phyloP scores from a whole-genome alignment of 2,329 filamentous ascomycete genomes.

The Daldinia sp. region DNA sequence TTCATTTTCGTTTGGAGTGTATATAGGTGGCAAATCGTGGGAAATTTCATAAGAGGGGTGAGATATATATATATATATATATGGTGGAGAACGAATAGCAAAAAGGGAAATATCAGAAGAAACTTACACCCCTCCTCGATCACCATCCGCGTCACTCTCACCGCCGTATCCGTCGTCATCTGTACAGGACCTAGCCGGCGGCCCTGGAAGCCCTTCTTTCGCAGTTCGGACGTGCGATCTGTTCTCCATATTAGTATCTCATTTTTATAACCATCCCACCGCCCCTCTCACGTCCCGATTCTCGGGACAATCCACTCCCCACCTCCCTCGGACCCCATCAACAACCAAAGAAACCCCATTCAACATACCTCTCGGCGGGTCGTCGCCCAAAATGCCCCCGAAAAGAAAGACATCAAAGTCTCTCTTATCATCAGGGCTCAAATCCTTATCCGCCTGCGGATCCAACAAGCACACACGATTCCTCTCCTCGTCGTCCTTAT shows the following conservation, averaged over 20 bases:
- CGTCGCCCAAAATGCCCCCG: slow-evolving; percentile 92
- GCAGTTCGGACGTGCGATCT: slow-evolving; percentile 96
- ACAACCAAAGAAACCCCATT: background rate
- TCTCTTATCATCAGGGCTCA: slow-evolving; percentile 83
- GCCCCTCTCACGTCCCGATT: too few species aligned
- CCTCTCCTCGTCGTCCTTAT: slow-evolving; percentile 51
- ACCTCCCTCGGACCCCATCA: background rate
- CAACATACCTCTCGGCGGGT: slow-evolving; percentile 83
- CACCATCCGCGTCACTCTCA: slow-evolving; percentile 89
- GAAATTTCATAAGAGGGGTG: background rate
- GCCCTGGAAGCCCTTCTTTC: slow-evolving; percentile 90
- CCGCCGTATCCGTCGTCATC: slow-evolving; percentile 98
- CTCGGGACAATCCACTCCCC: too few species aligned
- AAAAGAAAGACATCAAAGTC: slow-evolving; percentile 92
- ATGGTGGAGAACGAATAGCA: background rate
- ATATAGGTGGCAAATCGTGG: background rate
- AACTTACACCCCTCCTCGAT: slow-evolving; percentile 78
- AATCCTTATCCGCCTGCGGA: slow-evolving; percentile 80
- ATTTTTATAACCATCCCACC: background rate
- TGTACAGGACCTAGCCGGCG: slow-evolving; percentile 89
- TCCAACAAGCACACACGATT: slow-evolving; percentile 87
- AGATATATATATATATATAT: too few species aligned
- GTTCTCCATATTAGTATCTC: slow-evolving; percentile 7
- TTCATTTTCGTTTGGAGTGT: background rate
- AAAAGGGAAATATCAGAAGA: background rate